Conservation (phyloP, 164 flowering plant genomes). For the Stephania japonica region DNA sequence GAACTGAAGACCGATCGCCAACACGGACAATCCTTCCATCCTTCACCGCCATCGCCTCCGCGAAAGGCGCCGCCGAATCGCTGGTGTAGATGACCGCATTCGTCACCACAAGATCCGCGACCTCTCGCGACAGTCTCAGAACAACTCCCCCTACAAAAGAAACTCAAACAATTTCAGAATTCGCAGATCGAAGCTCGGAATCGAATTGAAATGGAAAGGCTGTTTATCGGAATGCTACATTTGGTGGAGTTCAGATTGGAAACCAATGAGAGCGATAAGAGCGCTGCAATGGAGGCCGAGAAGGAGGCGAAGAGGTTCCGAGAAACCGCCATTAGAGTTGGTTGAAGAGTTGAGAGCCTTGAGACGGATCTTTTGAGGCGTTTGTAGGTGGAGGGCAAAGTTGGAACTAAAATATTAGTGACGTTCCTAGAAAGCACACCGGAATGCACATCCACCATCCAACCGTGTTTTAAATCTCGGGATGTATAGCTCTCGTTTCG, state of each 20-base stretch:
- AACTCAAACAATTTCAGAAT: not conserved
- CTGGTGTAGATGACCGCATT: conserved; percentile 73
- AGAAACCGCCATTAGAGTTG: not conserved
- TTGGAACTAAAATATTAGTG: too few relatives aligned
- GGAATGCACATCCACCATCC: too few relatives aligned
- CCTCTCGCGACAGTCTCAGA: conserved; percentile 13
- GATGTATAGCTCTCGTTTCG: too few relatives aligned
- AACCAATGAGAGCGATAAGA: conserved; percentile 17
- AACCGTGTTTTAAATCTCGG: too few relatives aligned
- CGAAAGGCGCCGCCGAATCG: conserved; percentile 62
- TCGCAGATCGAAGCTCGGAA: not conserved
- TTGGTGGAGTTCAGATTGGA: conserved; percentile 9
- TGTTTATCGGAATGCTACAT: not conserved
- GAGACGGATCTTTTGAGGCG: not conserved
- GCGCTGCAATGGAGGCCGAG: conserved; percentile 15
- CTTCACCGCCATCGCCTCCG: conserved; percentile 73
- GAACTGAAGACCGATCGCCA: conserved; percentile 53
- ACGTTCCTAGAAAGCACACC: too few relatives aligned
- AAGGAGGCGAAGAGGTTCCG: conserved; percentile 12
- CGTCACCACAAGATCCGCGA: conserved; percentile 63
- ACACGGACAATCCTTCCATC: conserved; percentile 54
- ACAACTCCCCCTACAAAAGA: conserved; percentile 5
- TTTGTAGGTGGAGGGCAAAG: too few relatives aligned
- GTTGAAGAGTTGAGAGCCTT: not conserved
- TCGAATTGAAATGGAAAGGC: not conserved